phyloP scores from a whole-genome alignment of 768 basidiomycete genomes.

The Lactarius quietus region DNA sequence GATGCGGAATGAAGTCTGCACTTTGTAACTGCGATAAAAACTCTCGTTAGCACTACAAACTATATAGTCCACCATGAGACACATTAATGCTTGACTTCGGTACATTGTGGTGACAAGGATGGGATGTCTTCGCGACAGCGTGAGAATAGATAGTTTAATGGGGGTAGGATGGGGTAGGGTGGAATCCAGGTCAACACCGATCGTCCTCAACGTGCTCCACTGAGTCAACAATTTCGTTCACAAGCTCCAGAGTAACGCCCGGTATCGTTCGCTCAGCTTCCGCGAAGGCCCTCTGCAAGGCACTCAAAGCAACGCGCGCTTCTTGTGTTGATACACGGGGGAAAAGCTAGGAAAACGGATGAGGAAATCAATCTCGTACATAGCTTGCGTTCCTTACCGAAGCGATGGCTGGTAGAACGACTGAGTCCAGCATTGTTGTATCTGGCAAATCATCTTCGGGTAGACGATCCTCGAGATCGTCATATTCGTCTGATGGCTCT shows the following conservation, averaged over 20 bases:
- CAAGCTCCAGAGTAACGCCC: slow-evolving; percentile 87
- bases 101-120: slow-evolving; percentile 15
- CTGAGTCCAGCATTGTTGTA: slow-evolving; percentile 93
- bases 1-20: slow-evolving; percentile 27
- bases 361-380: neutral
- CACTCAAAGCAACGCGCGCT: slow-evolving; percentile 78
- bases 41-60: slow-evolving; percentile 12
- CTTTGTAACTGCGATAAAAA: slow-evolving; percentile 8
- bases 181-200: slow-evolving; percentile 35
- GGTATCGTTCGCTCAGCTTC: slow-evolving; percentile 96
- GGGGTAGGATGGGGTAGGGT: slow-evolving; percentile 1
- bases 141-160: slow-evolving; percentile 22
- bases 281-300: slow-evolving; percentile 87
- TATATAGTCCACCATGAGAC: slow-evolving; percentile 18
- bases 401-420: slow-evolving; percentile 93
- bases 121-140: slow-evolving; percentile 2
- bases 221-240: slow-evolving; percentile 91
- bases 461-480: slow-evolving; percentile 54
- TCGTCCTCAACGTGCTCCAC: slow-evolving; percentile 88
- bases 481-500: slow-evolving; percentile 60
- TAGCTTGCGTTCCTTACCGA: slow-evolving; percentile 56
- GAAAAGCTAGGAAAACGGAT: slow-evolving; percentile 58
- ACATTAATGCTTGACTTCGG: slow-evolving; percentile 19
- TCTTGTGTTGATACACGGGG: slow-evolving; percentile 92
- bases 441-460: slow-evolving; percentile 58